Evolutionary conservation across 2,329 filamentous ascomycete genomes (phyloP), one percentile per base, ranked within the genome.

Genomic region (Diplodia sapinea): DNA sequence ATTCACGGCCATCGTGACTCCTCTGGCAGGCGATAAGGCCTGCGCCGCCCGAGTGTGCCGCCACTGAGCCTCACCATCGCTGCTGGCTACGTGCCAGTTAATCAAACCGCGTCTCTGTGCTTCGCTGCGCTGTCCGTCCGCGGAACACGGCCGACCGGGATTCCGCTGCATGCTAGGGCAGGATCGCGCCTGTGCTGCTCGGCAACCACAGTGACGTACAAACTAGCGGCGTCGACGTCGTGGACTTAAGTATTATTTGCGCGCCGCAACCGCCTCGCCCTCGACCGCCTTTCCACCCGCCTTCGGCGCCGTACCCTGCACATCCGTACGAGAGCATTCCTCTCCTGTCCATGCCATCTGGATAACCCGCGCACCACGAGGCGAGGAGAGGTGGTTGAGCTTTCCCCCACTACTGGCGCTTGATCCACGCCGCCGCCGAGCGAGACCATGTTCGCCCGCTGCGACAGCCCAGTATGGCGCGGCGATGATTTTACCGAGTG

Each of bases 401-500:
- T 36, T 36, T 66, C 26, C 63, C 63, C 63, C 63, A 57, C 50
- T 26, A 66, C 54, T 57, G 63, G 52, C 51, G 63, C 52, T 55
- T 38, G 31, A 38, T 43, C 63, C 57, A 38, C 23, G 23, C 49
- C 72, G 80, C 52, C 76, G 82, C 56, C 38, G 51, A 36, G 55
- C 61, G 68, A 68, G 69, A 70, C 68, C 72, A 87, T 87, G 86
- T 83, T 86, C 70, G 84, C 82, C 72, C 81, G 81, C 72, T 89
- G 88, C 78, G 80, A 81, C 74, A 82, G 82, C 75, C 84, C 86
- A 43, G 75, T 87, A 71, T 90, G 88, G 88, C 80, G 81, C 71
- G 76, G 80, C 69, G 88, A 90, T 77, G 88, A 90, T 78, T 84
- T 90, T 73, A 86, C 86, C 54, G 74, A 72, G 68, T 90, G 88